Evolutionary conservation across 176 grass and related monocot species (phyloP).

Genomic region (Oryza glaberrima): DNA sequence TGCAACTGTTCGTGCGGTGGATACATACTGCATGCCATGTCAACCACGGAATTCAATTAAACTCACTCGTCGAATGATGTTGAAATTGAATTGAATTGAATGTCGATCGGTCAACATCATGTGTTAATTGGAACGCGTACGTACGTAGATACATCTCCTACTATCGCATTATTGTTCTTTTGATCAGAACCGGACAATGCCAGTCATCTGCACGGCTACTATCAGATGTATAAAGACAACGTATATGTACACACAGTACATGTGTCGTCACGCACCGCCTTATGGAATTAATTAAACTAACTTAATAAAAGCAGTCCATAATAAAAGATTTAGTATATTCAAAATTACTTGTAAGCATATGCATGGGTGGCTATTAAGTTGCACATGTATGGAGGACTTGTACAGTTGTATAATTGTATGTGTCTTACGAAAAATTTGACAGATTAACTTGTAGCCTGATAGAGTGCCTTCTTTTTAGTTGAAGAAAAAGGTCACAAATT

Average conservation of each 20-base stretch:
- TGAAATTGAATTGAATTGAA: neutral
- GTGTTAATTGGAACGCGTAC: neutral
- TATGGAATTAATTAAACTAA: neutral
- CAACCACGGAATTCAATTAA: neutral
- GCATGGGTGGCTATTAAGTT: too few species aligned
- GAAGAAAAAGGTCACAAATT: neutral
- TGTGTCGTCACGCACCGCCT: neutral
- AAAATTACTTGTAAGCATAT: too few species aligned
- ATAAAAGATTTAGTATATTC: too few species aligned
- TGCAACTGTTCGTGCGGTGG: neutral
- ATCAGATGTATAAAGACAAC: neutral
- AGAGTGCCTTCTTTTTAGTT: too few species aligned
- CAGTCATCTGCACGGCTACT: neutral
- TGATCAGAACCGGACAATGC: neutral
- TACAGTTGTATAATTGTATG: too few species aligned
- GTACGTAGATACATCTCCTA: neutral
- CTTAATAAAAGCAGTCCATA: neutral
- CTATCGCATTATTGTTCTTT: neutral
- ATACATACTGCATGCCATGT: neutral
- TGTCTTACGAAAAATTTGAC: too few species aligned
- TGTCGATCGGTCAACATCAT: neutral
- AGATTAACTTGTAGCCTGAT: too few species aligned
- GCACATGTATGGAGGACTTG: too few species aligned
- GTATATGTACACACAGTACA: neutral
- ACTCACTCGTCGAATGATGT: neutral